Conservation (phyloP, 768 basidiomycete species). For the Dacryopinax spathularia region DNA sequence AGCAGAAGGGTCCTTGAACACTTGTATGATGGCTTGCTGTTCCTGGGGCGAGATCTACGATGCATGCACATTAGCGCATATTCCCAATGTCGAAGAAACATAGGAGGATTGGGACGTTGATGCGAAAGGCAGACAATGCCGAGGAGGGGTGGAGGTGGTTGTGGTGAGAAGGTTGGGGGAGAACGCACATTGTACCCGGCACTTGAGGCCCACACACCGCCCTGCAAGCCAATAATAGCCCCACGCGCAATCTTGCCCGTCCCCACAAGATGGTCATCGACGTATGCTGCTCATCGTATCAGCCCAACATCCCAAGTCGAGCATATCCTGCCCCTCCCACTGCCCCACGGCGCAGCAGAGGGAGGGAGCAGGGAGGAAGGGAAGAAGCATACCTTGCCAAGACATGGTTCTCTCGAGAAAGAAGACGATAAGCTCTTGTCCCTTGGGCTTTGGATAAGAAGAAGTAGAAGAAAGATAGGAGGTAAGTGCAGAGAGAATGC, state of each 20-base stretch:
- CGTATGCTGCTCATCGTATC: slow-evolving; percentile 42
- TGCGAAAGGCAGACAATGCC: neutral
- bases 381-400: slow-evolving; percentile 43
- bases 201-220: slow-evolving; percentile 63
- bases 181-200: slow-evolving; percentile 43
- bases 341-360: neutral
- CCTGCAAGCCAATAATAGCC: slow-evolving; percentile 57
- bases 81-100: neutral
- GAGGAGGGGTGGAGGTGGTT: neutral
- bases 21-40: slow-evolving; percentile 41
- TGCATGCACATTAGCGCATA: neutral
- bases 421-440: too few species aligned
- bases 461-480: neutral
- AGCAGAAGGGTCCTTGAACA: slow-evolving; percentile 29
- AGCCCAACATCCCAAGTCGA: neutral
- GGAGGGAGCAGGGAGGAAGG: neutral
- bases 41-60: slow-evolving; percentile 49
- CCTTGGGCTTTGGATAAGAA: neutral
- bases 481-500: neutral
- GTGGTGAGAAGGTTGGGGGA: neutral
- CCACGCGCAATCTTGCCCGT: slow-evolving; percentile 59
- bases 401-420: slow-evolving; percentile 36
- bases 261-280: slow-evolving; percentile 66
- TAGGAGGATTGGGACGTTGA: neutral
- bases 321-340: neutral